Percentiles rank a stretch among this genome's conserved stretches.
Evolutionary conservation across 2,329 filamentous ascomycete genomes (phyloP).

Genomic region (Neonectria sp.): DNA sequence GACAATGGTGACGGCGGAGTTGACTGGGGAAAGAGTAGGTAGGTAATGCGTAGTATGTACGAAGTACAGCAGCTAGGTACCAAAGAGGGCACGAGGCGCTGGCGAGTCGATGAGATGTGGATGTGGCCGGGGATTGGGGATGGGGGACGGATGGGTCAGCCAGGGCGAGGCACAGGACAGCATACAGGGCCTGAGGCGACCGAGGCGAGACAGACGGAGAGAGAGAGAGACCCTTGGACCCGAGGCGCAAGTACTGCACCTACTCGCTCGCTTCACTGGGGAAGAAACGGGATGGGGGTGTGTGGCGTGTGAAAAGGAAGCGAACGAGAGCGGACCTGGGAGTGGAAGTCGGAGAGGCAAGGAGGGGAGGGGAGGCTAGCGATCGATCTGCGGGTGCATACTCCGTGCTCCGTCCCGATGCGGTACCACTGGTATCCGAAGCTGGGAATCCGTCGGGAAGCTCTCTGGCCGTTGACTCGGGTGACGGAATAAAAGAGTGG

Average conservation of each 20-base stretch:
- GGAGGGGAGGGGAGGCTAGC: constrained; percentile 1
- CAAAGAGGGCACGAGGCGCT: constrained; percentile 30
- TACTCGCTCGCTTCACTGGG: constrained; percentile 9
- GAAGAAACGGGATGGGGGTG: constrained; percentile 8
- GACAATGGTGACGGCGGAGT: constrained; percentile 14
- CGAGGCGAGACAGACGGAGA: not conserved
- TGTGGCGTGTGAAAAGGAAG: constrained; percentile 9
- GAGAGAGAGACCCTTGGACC: not conserved
- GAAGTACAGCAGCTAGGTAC: constrained; percentile 18
- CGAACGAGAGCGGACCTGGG: not conserved
- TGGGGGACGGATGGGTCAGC: constrained; percentile 37
- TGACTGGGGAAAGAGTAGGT: constrained; percentile 12
- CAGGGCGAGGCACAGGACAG: constrained; percentile 45
- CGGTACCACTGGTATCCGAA: not conserved
- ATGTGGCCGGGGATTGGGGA: constrained; percentile 31
- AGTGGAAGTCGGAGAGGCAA: not conserved
- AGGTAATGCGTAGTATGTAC: constrained; percentile 2
- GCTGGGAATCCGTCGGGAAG: constrained; percentile 1
- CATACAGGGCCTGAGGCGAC: constrained; percentile 35
- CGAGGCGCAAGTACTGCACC: no score
- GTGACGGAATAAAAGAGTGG: not conserved
- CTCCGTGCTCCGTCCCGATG: constrained; percentile 12
- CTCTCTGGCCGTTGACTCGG: constrained; percentile 1
- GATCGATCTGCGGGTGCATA: constrained; percentile 19
- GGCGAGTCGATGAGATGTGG: constrained; percentile 30